phyloP scores from a whole-genome alignment of 495 filamentous ascomycete species.

The Xylaria cubensis region DNA sequence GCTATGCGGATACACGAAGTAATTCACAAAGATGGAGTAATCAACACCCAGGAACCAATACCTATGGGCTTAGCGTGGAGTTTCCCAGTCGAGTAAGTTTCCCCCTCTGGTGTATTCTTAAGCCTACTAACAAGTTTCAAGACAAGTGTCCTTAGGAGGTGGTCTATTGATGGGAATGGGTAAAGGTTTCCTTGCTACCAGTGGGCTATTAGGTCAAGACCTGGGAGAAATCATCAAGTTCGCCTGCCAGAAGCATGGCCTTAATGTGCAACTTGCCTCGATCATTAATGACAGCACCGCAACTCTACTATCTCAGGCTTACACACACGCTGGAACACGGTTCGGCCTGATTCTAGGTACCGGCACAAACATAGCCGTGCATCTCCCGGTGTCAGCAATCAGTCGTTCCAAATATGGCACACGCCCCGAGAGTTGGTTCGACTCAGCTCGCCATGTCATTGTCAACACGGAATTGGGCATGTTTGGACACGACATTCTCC shows the following conservation, averaged over 20 bases:
- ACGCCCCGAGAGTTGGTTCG: conserved; percentile 62
- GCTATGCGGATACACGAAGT: conserved; percentile 72
- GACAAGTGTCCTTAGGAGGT: conserved; percentile 77
- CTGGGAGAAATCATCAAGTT: conserved; percentile 58
- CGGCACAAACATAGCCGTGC: conserved; percentile 60
- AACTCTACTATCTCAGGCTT: conserved; percentile 79
- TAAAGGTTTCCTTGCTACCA: conserved; percentile 72
- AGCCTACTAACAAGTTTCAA: conserved; percentile 42
- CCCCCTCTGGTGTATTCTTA: not conserved
- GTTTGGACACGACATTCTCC: conserved; percentile 72
- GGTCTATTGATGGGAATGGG: conserved; percentile 84
- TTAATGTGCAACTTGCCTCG: conserved; percentile 70
- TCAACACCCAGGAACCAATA: conserved; percentile 43
- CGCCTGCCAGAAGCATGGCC: conserved; percentile 50
- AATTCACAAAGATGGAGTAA: conserved; percentile 45
- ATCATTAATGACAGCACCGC: conserved; percentile 88
- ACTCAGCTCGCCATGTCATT: conserved; percentile 62
- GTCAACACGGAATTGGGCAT: conserved; percentile 90
- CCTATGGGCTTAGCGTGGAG: conserved; percentile 82
- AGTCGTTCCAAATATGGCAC: conserved; percentile 55
- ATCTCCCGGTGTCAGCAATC: conserved; percentile 61
- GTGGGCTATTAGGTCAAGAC: conserved; percentile 58
- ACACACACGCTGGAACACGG: conserved; percentile 68
- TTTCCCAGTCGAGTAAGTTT: conserved; percentile 81
- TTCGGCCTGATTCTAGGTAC: conserved; percentile 65